Base-by-base conservation (phyloP, 2,329 filamentous ascomycete genomes). In the Penicillium sp. region DNA sequence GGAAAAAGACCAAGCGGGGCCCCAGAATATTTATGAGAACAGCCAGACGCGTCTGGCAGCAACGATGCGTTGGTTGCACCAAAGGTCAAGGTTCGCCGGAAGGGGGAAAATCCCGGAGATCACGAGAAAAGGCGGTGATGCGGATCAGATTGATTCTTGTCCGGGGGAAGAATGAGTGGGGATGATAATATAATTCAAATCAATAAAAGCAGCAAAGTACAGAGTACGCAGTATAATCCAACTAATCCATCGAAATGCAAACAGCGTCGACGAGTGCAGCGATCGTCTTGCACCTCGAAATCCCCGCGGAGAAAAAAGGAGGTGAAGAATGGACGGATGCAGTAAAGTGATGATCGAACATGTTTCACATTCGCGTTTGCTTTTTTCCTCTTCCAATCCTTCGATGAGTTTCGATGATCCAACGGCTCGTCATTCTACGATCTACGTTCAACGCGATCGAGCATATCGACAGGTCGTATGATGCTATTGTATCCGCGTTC, bases 311-410 rank as follows among this genome's bases (percentile, higher is more conserved):
- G 25, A 16, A 30, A 37, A 46, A 44, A 39, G 36, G 37, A 47
- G 36, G 36, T 36, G 42, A 42, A 41, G 47, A 52, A 50, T 52
- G 47, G 47, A 42, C 50, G 51, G 45, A 49, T 46, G 49, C 51
- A 54, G 45, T 34, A 28, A 22, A 42, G 34, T 6, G 30, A 28
- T 30, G 12, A 27, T 11, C 31, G n/a, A n/a, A n/a, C 20, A 28
- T 37, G 41, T 43, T 43, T 43, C 41, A 43, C 32, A 18, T 30
- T 37, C 32, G 23, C 30, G 22, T 41, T 30, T 17, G 25, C 25
- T 20, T 26, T 25, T 40, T 31, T 32, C 20, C 29, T 39, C 20
- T 25, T 2, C n/a, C 6, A 30, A 9, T 30, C n/a, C n/a, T 30
- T 16, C 13, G 6, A 9, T 18, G 5, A 8, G 37, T 37, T 15